Base-by-base conservation (phyloP, 2,329 filamentous ascomycete genomes). In the Scopulariopsis brevicaulis region DNA sequence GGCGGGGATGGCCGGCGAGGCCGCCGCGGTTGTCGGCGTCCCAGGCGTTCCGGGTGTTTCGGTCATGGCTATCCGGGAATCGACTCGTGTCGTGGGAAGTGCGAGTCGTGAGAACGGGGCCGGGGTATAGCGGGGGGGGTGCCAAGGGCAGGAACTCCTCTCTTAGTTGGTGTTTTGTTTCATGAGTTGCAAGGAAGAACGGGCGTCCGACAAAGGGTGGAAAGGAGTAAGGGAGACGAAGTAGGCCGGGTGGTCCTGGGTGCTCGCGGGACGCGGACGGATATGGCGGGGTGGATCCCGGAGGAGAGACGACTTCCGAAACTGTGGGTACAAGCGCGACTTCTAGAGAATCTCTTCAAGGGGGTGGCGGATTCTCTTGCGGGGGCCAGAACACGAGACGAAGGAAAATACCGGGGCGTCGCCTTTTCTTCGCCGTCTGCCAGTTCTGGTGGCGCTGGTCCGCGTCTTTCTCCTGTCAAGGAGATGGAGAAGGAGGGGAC, bases 161-260 rank as follows among this genome's bases (percentile, higher is more conserved):
- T 56, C 43, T 53, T 40, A 57, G 50, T 53, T 15, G 37, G 50
- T 35, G 48, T 28, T 5, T 35, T 51, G 55, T 57, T 57, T 57
- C 55, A 57, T 57, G 20, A 40, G 55, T 43, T 20, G 43, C 14
- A 35, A 51, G 40, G 28, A 50, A 50, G 10, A 52, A 40, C 37
- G 14, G 34, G 28, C n/a, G 24, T 15, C 11, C 34, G 37, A 46
- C 8, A 53, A 57, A 32, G 28, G 28, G 28, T 4, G 3, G 18
- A n/a, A 52, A 40, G 40, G 3, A 53, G 14, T 12, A n/a, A 7
- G 12, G 14, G 28, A 53, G 22, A 22, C 24, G 51, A 34, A 53
- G 24, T 6, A 6, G 51, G 51, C 15, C 12, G 51, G n/a, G 25
- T 32, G 18, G 25, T 34, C 12, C 24, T n/a, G 24, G 6, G 51